Percentiles rank a stretch among this genome's conserved stretches.
These are phyloP conservation scores for Aureobasidium sp. DNA, from an alignment of 2,329 filamentous ascomycete species.

Conservation along the genomic window DNA sequence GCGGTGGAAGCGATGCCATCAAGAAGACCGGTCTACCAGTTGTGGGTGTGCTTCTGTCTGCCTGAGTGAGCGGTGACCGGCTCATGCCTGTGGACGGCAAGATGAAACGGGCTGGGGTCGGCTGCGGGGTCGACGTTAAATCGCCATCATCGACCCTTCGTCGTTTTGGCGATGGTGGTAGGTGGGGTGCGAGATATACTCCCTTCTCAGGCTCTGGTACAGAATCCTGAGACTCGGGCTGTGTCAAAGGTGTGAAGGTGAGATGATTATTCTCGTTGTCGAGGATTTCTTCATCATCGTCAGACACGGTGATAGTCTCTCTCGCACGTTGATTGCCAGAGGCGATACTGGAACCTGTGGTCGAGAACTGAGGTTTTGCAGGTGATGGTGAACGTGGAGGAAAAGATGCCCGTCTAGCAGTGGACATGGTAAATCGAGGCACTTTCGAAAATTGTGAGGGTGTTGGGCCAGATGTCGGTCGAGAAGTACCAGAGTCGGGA, in stretches of 20 bases:
- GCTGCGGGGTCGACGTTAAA: slow-evolving; percentile 12
- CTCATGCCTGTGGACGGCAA: slow-evolving; percentile 1
- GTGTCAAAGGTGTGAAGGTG: slow-evolving; percentile 18
- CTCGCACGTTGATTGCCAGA: slow-evolving; percentile 19
- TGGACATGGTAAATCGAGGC: slow-evolving; percentile 6
- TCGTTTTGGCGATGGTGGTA: slow-evolving; percentile 26
- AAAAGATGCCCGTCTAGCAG: background rate
- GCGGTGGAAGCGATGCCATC: slow-evolving; percentile 28
- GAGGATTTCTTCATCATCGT: slow-evolving; percentile 25
- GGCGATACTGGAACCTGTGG: background rate
- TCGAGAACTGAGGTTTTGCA: background rate
- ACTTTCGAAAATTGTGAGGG: slow-evolving; percentile 3
- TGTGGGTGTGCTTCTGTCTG: background rate
- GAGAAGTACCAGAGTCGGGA: background rate
- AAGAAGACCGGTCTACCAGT: slow-evolving; percentile 36
- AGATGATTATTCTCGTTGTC: slow-evolving; percentile 19
- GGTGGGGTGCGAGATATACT: slow-evolving; percentile 12
- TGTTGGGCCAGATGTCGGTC: slow-evolving; percentile 1
- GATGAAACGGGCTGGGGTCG: slow-evolving; percentile 14
- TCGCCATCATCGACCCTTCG: slow-evolving; percentile 20
- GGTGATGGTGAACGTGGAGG: slow-evolving; percentile 10
- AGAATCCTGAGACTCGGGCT: background rate
- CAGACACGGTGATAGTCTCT: slow-evolving; percentile 17
- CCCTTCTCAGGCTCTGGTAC: background rate
- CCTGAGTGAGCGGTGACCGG: background rate